These are phyloP conservation scores for Thelonectria blattea DNA, from an alignment of 2,329 filamentous ascomycete genomes.

Conservation along the genomic window DNA sequence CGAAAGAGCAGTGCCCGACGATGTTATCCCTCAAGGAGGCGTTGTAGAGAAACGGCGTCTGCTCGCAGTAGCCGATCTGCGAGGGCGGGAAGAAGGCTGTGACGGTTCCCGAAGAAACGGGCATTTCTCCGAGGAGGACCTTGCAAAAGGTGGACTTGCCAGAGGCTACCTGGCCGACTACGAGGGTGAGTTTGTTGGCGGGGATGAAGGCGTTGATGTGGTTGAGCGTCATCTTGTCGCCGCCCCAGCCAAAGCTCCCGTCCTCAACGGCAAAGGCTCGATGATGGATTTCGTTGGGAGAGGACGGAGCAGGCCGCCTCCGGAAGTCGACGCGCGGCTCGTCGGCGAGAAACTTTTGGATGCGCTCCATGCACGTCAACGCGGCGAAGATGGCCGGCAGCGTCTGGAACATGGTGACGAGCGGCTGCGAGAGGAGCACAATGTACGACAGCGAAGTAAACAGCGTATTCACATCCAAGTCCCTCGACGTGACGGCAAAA, in stretches of 20 bases:
- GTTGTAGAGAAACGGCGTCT: conserved; percentile 44
- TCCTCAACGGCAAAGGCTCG: conserved; percentile 27
- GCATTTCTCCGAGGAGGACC: conserved; percentile 42
- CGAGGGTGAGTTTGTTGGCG: conserved; percentile 38
- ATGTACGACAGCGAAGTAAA: conserved; percentile 46
- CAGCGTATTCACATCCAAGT: conserved; percentile 37
- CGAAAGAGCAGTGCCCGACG: conserved; percentile 41
- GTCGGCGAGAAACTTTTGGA: conserved; percentile 46
- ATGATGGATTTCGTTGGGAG: neutral
- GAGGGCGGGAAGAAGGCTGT: conserved; percentile 19
- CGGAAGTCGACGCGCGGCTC: conserved; percentile 37
- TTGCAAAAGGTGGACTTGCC: conserved; percentile 48
- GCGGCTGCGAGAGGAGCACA: conserved; percentile 42
- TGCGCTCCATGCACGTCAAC: conserved; percentile 42
- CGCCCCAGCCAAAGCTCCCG: conserved; percentile 38
- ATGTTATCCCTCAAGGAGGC: conserved; percentile 47
- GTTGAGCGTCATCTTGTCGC: conserved; percentile 31
- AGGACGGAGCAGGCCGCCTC: neutral
- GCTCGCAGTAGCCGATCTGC: conserved; percentile 42
- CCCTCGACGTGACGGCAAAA: conserved; percentile 38
- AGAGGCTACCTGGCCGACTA: conserved; percentile 46
- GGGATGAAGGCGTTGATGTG: conserved; percentile 27
- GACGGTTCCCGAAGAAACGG: conserved; percentile 29
- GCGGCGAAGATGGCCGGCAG: conserved; percentile 42
- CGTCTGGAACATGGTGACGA: conserved; percentile 41